These are phyloP conservation scores for Heterobasidion parviporum DNA, from an alignment of 1,284 basidiomycete genomes.

Conservation along the genomic window DNA sequence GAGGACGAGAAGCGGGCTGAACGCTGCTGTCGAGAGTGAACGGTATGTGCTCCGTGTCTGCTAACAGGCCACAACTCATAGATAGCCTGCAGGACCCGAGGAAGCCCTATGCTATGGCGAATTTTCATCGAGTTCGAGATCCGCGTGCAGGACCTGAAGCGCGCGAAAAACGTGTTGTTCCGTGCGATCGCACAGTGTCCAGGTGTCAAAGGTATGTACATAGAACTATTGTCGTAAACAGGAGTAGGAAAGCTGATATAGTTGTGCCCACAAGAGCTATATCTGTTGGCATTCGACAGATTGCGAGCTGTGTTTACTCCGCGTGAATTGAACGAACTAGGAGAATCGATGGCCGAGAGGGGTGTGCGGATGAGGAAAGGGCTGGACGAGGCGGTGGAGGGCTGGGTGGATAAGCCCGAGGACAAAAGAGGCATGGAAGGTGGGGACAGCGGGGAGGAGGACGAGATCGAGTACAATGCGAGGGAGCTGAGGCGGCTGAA, in stretches of 20 bases:
- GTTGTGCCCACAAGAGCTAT: slow-evolving; percentile 51
- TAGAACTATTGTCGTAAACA: not conserved
- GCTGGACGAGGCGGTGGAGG: slow-evolving; percentile 54
- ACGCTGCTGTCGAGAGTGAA: slow-evolving; percentile 52
- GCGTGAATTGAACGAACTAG: slow-evolving; percentile 61
- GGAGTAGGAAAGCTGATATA: slow-evolving; percentile 5
- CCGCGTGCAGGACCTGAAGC: slow-evolving; percentile 44
- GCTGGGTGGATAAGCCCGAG: slow-evolving; percentile 25
- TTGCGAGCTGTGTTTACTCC: slow-evolving; percentile 61
- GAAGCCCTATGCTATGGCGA: slow-evolving; percentile 69
- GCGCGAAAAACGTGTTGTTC: slow-evolving; percentile 74
- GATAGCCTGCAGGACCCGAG: slow-evolving; percentile 44
- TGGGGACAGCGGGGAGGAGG: slow-evolving; percentile 30
- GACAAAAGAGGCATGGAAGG: slow-evolving; percentile 19
- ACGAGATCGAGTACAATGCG: slow-evolving; percentile 55
- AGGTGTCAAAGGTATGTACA: slow-evolving; percentile 59
- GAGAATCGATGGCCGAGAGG: slow-evolving; percentile 77
- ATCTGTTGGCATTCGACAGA: slow-evolving; percentile 77
- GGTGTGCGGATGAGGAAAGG: slow-evolving; percentile 65
- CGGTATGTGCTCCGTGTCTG: slow-evolving; percentile 34
- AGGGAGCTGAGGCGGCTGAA: slow-evolving; percentile 51
- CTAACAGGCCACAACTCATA: too few species aligned
- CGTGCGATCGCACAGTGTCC: slow-evolving; percentile 81
- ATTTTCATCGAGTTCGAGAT: slow-evolving; percentile 82
- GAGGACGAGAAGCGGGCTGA: slow-evolving; percentile 56